These are phyloP conservation scores for Penicillium polonicum DNA, from an alignment of 2,329 filamentous ascomycete species.

Conservation along the genomic window DNA sequence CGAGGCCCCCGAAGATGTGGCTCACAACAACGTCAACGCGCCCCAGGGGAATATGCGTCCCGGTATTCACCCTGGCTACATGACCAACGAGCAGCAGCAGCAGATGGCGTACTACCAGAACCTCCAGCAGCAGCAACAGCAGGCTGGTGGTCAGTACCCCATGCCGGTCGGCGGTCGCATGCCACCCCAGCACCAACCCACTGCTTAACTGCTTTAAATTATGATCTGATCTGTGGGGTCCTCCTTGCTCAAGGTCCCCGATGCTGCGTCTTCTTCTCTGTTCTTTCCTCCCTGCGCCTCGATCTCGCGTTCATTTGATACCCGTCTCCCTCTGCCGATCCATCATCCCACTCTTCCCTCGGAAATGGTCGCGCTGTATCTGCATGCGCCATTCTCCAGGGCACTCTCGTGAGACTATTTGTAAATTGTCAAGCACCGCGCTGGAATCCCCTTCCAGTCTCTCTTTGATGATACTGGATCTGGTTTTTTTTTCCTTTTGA, in stretches of 20 bases:
- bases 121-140: constrained; percentile 69
- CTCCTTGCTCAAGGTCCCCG: constrained; percentile 22
- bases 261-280: constrained; percentile 28
- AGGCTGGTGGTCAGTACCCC: constrained; percentile 66
- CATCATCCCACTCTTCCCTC: constrained; percentile 16
- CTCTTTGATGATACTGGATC: constrained; percentile 17
- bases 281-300: constrained; percentile 26
- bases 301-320: constrained; percentile 39
- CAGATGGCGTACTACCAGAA: constrained; percentile 82
- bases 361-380: constrained; percentile 8
- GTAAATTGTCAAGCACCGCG: constrained; percentile 25
- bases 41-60: constrained; percentile 65
- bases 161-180: constrained; percentile 77
- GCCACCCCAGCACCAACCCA: constrained; percentile 78
- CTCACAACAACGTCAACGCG: constrained; percentile 71
- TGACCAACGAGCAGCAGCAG: constrained; percentile 66
- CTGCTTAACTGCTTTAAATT: constrained; percentile 55
- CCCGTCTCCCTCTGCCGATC: constrained; percentile 34
- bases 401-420: constrained; percentile 17
- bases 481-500: constrained; percentile 12
- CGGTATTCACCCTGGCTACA: constrained; percentile 69
- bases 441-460: constrained; percentile 11
- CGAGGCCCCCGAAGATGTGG: constrained; percentile 88
- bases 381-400: constrained; percentile 6
- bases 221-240: constrained; percentile 18